A percentile compares a stretch with the other conserved stretches of the same genome.
Evolutionary conservation across 2,329 filamentous ascomycete genomes (phyloP).

Genomic region (Hypomyces rosellus): DNA sequence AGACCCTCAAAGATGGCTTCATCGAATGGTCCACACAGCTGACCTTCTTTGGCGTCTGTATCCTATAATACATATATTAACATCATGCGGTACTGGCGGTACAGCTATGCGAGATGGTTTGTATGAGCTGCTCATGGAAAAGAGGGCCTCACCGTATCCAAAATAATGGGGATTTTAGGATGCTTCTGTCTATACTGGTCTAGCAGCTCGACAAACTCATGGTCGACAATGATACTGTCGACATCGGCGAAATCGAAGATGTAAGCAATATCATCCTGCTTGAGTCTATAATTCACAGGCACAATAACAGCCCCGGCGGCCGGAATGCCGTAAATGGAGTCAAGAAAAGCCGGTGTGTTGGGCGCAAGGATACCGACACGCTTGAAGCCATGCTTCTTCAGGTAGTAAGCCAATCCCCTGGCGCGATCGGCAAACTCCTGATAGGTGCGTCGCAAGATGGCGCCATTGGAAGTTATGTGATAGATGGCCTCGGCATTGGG

Average conservation of each 20-base stretch:
- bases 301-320: conserved; percentile 77
- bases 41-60: conserved; percentile 68
- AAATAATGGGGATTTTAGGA: conserved; percentile 60
- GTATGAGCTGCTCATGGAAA: no score
- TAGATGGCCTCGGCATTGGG: conserved; percentile 79
- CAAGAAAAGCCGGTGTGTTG: conserved; percentile 92
- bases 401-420: conserved; percentile 78
- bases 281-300: conserved; percentile 57
- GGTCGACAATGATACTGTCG: conserved; percentile 80
- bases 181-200: conserved; percentile 56
- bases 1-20: conserved; percentile 76
- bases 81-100: not conserved
- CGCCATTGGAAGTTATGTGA: conserved; percentile 74
- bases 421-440: conserved; percentile 78
- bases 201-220: conserved; percentile 69
- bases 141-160: conserved; percentile 54
- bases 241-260: conserved; percentile 85
- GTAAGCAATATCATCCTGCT: conserved; percentile 79
- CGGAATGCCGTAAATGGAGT: conserved; percentile 80
- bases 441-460: conserved; percentile 70
- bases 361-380: conserved; percentile 81
- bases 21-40: conserved; percentile 74
- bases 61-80: conserved; percentile 45
- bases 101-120: not conserved
- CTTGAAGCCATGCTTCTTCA: conserved; percentile 66